Evolutionary conservation across 768 basidiomycete species (phyloP).

Genomic region (Agrocybe pediades): DNA sequence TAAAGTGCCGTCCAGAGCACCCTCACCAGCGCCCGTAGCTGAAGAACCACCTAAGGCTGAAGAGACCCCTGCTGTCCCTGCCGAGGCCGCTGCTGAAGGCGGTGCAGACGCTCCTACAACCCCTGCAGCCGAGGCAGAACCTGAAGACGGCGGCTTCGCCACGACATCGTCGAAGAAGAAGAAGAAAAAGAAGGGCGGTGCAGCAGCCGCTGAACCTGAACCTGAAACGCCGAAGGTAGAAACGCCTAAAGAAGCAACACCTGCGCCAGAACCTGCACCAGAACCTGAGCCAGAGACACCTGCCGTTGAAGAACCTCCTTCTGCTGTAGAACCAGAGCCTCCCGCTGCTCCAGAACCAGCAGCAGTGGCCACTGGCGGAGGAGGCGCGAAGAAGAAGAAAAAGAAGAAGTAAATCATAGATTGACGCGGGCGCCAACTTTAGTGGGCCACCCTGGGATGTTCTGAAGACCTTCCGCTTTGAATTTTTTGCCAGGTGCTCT

Average conservation of each 20-base stretch:
- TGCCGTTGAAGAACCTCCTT: no score
- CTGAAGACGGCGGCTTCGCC: slow-evolving; percentile 2
- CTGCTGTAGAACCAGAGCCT: background rate
- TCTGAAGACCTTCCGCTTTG: background rate
- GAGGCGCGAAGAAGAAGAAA: slow-evolving; percentile 15
- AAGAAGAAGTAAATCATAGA: slow-evolving; percentile 16
- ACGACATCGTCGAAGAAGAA: slow-evolving; percentile 13
- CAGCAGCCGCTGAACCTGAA: background rate
- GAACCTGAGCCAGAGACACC: background rate
- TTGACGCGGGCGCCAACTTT: background rate
- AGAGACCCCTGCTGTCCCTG: background rate
- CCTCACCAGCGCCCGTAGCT: slow-evolving; percentile 5
- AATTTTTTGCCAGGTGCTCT: background rate
- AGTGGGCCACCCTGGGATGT: background rate
- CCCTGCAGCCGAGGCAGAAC: slow-evolving; percentile 5
- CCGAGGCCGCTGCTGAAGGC: background rate
- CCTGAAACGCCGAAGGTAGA: background rate
- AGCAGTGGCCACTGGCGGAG: background rate
- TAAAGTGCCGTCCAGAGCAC: slow-evolving; percentile 8
- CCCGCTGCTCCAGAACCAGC: background rate
- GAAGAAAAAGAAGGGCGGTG: slow-evolving; percentile 16
- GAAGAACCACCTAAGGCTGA: background rate
- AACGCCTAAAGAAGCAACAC: background rate
- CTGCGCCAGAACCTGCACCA: background rate
- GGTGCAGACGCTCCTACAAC: slow-evolving; percentile 2